Percentiles rank a stretch among this genome's conserved stretches.
phyloP scores from a whole-genome alignment of 495 filamentous ascomycete species.

The Xylaria castorea region DNA sequence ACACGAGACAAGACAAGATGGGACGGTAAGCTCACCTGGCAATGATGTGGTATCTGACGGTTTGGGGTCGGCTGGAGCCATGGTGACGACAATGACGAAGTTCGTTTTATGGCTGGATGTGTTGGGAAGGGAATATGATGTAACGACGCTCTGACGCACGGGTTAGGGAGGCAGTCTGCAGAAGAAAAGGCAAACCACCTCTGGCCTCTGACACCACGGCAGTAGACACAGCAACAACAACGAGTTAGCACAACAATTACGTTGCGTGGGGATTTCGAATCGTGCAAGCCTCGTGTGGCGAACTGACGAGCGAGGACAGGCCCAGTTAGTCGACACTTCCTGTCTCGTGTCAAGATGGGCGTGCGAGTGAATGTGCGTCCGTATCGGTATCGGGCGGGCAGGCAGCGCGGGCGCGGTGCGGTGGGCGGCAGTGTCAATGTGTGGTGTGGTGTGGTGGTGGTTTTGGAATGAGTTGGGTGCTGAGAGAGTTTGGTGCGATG shows the following conservation, averaged over 20 bases:
- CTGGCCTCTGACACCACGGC: constrained; percentile 31
- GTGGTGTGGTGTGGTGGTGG: constrained; percentile 26
- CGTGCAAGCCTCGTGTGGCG: constrained; percentile 25
- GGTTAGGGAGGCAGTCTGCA: constrained; percentile 43
- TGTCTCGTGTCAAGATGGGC: constrained; percentile 15
- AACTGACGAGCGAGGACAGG: constrained; percentile 18
- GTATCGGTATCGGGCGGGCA: constrained; percentile 18
- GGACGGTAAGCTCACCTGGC: constrained; percentile 37
- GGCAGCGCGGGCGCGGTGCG: constrained; percentile 15
- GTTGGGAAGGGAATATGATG: constrained; percentile 43
- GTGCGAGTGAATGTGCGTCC: background rate
- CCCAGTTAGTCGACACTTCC: constrained; percentile 15
- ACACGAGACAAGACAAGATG: constrained; percentile 5
- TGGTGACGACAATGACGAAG: constrained; percentile 47
- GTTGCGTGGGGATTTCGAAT: constrained; percentile 1
- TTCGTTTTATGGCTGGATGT: constrained; percentile 37
- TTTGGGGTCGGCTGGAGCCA: constrained; percentile 43
- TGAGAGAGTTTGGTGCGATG: constrained; percentile 45
- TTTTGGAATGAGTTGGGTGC: constrained; percentile 37
- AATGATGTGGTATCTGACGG: constrained; percentile 43
- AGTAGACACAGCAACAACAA: constrained; percentile 20
- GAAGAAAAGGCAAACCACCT: constrained; percentile 42
- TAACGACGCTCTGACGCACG: constrained; percentile 44
- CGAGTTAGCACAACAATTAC: constrained; percentile 14
- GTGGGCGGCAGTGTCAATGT: constrained; percentile 26